A percentile compares a stretch with the other conserved stretches of the same genome.
Evolutionary conservation across 768 basidiomycete species (phyloP).

Genomic region (Pleurotus platypus): DNA sequence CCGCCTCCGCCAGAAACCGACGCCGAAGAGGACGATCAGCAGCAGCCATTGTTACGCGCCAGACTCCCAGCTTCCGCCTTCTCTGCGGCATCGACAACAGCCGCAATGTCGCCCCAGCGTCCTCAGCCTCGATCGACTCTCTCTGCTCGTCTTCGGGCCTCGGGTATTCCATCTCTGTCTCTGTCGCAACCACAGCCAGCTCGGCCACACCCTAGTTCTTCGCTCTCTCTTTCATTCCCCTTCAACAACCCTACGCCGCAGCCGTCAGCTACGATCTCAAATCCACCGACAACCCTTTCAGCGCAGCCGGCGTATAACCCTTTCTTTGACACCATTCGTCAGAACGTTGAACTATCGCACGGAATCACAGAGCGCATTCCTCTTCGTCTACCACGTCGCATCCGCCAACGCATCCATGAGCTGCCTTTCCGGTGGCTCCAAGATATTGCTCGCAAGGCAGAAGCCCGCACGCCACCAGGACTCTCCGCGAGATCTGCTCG

Average conservation of each 20-base stretch:
- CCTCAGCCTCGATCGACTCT: conserved; percentile 18
- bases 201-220: conserved; percentile 12
- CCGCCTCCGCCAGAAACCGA: conserved; percentile 49
- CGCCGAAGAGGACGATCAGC: conserved; percentile 41
- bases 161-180: conserved; percentile 12
- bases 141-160: conserved; percentile 10
- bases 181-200: conserved; percentile 11
- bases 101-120: conserved; percentile 22
- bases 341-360: conserved; percentile 77
- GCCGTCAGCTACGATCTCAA: not conserved
- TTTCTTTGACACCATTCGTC: conserved; percentile 92
- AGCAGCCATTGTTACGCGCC: conserved; percentile 41
- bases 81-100: conserved; percentile 43
- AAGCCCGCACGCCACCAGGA: conserved; percentile 11
- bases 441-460: conserved; percentile 60
- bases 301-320: conserved; percentile 62
- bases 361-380: conserved; percentile 81
- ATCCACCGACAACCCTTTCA: not conserved
- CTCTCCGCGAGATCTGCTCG: conserved; percentile 9
- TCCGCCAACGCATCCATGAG: conserved; percentile 60
- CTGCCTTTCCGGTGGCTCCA: conserved; percentile 80
- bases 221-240: not conserved
- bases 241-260: not conserved
- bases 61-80: conserved; percentile 67
- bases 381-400: conserved; percentile 48